Base-by-base conservation (phyloP, 2,329 filamentous ascomycete genomes). In the Westerdykella ornata region DNA sequence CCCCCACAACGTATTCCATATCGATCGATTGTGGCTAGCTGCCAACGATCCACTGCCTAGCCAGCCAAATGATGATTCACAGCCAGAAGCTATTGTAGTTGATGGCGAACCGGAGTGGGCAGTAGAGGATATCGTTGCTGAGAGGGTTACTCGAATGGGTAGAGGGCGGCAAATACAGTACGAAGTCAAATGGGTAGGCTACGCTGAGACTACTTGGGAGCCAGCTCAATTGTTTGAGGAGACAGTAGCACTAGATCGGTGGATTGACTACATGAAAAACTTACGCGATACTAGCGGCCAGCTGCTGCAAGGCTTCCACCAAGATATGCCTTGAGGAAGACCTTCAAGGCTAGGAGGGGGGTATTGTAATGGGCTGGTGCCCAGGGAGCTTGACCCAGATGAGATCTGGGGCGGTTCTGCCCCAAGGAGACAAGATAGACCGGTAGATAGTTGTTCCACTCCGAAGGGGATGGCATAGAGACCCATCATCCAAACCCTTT, bases 121-220 rank as follows among this genome's bases (percentile, higher is more conserved):
- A 20, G 34, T 35, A 18, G 34, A 35, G 18, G 7, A 35, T 17
- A 35, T 35, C 12, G 34, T 35, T n/a, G 18, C 34, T 18, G 34
- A 35, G 34, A 35, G 16, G 30, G 30, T 32, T n/a, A 32, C 30
- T 32, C 12, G 30, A 32, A 22, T 5, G 20, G 20, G 20, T 22
- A 22, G 20, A 22, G 20, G 20, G 9, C 30, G 30, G 15, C 13
- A 32, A 16, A 32, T 16, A 12, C 30, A 32, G 34, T 35, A 35
- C 16, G n/a, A 16, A 17, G 34, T 35, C 34, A 35, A 35, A 20
- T 35, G 34, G 34, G 34, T 18, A 16, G 34, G 34, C 12, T 35
- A 16, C 18, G n/a, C 34, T 14, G 7, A 18, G 18, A 15, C 18
- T 13, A 35, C 34, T 5, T 18, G 15, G 34, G 34, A 35, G 13